These are phyloP conservation scores for Lasiodiplodia hormozganensis DNA, from an alignment of 2,329 filamentous ascomycete species.

Conservation along the genomic window DNA sequence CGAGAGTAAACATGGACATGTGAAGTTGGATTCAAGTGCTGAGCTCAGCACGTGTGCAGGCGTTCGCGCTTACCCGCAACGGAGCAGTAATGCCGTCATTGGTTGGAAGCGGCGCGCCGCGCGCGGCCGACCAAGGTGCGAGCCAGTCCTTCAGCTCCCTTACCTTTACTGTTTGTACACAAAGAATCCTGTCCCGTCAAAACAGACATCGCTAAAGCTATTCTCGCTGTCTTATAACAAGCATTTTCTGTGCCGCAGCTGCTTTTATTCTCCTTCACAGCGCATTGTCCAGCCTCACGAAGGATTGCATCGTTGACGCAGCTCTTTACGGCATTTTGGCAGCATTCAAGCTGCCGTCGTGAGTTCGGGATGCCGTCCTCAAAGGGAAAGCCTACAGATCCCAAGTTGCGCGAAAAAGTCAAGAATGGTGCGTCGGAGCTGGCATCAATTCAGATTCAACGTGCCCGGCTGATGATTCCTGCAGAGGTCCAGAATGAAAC, in stretches of 20 bases:
- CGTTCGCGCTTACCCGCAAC: conserved; percentile 12
- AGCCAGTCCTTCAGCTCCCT: not conserved
- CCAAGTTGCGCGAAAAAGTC: conserved; percentile 53
- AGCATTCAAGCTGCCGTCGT: not conserved
- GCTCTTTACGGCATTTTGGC: not conserved
- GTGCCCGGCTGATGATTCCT: not conserved
- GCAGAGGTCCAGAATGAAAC: conserved; percentile 53
- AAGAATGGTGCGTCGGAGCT: conserved; percentile 44
- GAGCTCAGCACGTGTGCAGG: conserved; percentile 5
- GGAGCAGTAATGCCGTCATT: conserved; percentile 17
- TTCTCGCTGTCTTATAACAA: not conserved
- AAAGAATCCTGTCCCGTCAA: not conserved
- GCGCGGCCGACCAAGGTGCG: not conserved
- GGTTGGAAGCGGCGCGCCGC: conserved; percentile 11
- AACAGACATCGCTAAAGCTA: not conserved
- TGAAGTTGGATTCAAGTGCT: not conserved
- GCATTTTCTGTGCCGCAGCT: too few species aligned
- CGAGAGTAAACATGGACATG: too few species aligned
- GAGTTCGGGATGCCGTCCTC: conserved; percentile 47
- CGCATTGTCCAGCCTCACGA: not conserved
- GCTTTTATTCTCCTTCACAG: not conserved
- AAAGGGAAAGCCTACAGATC: conserved; percentile 55
- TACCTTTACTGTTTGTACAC: not conserved
- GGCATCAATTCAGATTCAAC: too few species aligned
- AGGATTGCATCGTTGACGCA: not conserved